Base-by-base conservation (phyloP, 805 yeast genomes). In the Candida multigemmis region DNA sequence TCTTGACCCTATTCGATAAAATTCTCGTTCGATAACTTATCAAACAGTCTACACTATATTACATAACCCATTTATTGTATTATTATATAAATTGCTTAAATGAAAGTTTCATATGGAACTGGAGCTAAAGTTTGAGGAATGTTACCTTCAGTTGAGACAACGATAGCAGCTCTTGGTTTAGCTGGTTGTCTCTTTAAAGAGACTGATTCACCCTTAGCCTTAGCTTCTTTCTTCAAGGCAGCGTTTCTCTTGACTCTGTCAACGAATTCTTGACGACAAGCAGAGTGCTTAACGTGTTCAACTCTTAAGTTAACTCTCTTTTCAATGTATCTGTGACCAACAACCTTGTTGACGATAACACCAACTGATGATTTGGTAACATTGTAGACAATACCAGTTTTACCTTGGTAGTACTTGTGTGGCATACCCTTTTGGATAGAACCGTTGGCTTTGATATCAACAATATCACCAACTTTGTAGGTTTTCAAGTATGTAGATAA, bases 371-470 rank as follows among this genome's bases (percentile, higher is more conserved):
- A 71, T 78, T 84, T 91, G 81, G 98, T 89, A 50, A 91, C 93
- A 79, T 91, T 91, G 94, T 77, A 91, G 47, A 91, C 77, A 53
- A 91, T 84, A 80, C 98, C 98, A 48, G 98, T 91, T 80, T 87
- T 91, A 72, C 98, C 98, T 78, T 91, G 96, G 96, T 91, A 91
- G 82, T 75, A 87, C 77, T 91, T 91, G 86, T 85, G 95, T 67
- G 98, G 98, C 96, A 91, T 85, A 84, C 97, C 96, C 81, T 89
- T 87, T 68, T 91, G 97, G 77, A 87, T 75, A 50, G 98, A 76
- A 77, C 96, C 96, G 67, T 91, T 91, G 68, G 93, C 98, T 74
- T 84, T 89, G 77, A 91, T 87, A 71, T 91, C 98, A 60, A 91
- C 98, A 56, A 91, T 89, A 69, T 91, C 98, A 61, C 98, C 98